phyloP scores from a whole-genome alignment of 176 grass and related monocot species.

The Saccharum spontaneum region DNA sequence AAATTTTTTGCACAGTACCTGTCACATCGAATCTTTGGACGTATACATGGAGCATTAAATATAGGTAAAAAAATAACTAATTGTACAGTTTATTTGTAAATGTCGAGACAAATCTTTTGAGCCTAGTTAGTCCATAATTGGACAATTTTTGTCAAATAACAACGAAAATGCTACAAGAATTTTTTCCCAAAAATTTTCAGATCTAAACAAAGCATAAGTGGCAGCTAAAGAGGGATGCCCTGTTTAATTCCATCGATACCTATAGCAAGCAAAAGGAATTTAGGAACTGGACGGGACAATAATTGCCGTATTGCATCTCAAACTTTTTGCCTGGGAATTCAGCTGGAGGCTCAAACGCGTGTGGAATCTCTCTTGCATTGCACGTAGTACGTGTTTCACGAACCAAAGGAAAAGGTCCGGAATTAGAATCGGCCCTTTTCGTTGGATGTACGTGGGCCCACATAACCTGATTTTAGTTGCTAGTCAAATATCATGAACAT shows the following conservation, averaged over 20 bases:
- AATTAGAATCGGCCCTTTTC: neutral
- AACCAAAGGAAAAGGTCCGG: neutral
- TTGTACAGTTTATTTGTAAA: too few species aligned
- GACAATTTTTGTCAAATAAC: too few species aligned
- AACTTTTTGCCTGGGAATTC: neutral
- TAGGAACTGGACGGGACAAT: neutral
- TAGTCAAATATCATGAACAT: neutral
- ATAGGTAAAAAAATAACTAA: too few species aligned
- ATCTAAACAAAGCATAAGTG: too few species aligned
- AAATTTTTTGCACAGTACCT: too few species aligned
- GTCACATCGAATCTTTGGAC: too few species aligned
- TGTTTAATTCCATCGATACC: conserved; percentile 21
- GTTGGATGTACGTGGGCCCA: neutral
- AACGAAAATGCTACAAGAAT: too few species aligned
- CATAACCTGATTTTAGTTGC: neutral
- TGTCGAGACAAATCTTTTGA: too few species aligned
- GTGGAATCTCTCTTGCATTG: neutral
- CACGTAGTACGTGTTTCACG: neutral
- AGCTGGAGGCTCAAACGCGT: neutral
- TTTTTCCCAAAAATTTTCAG: too few species aligned
- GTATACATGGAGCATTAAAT: too few species aligned
- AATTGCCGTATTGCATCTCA: neutral
- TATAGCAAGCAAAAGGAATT: conserved; percentile 13
- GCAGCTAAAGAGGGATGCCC: neutral
- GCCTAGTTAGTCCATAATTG: too few species aligned